A percentile compares a stretch with the other conserved stretches of the same genome.
These are phyloP conservation scores for Margaritispora aquatica DNA, from an alignment of 495 filamentous ascomycete species.

Conservation along the genomic window DNA sequence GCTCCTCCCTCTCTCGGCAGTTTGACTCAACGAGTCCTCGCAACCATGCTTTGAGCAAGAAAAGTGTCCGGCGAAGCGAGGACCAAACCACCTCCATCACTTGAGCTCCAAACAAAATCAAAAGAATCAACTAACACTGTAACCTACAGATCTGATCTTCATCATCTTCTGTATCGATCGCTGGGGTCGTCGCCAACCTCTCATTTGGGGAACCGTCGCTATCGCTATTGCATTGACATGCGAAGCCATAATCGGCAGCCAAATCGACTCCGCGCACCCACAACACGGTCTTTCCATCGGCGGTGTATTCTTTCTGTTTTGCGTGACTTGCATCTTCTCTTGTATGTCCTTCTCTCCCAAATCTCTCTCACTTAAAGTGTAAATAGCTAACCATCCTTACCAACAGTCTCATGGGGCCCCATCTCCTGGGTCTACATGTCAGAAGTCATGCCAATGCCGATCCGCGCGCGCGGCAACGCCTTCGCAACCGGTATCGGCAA, in stretches of 20 bases:
- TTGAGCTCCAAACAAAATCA: no score
- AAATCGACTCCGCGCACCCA: slow-evolving; percentile 24
- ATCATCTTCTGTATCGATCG: slow-evolving; percentile 73
- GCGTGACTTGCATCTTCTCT: slow-evolving; percentile 69
- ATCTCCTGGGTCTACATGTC: slow-evolving; percentile 62
- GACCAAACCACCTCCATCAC: no score
- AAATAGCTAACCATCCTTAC: slow-evolving; percentile 24
- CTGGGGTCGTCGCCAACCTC: slow-evolving; percentile 67
- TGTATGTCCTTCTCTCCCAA: not conserved
- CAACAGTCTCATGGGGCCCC: slow-evolving; percentile 52
- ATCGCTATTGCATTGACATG: slow-evolving; percentile 68
- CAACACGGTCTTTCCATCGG: slow-evolving; percentile 54
- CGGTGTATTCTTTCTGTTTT: slow-evolving; percentile 67
- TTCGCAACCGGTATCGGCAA: slow-evolving; percentile 32
- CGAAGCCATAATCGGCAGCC: slow-evolving; percentile 59
- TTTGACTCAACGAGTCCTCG: no score
- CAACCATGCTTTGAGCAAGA: no score
- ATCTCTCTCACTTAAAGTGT: not conserved
- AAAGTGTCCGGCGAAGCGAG: no score
- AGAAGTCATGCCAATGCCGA: slow-evolving; percentile 70
- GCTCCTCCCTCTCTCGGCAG: slow-evolving; percentile 20
- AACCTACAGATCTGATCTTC: slow-evolving; percentile 56
- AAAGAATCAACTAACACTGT: no score
- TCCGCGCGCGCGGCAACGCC: slow-evolving; percentile 69
- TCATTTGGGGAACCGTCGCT: slow-evolving; percentile 60